phyloP scores from a whole-genome alignment of 306 rosid species.

The Acacia acuminata region DNA sequence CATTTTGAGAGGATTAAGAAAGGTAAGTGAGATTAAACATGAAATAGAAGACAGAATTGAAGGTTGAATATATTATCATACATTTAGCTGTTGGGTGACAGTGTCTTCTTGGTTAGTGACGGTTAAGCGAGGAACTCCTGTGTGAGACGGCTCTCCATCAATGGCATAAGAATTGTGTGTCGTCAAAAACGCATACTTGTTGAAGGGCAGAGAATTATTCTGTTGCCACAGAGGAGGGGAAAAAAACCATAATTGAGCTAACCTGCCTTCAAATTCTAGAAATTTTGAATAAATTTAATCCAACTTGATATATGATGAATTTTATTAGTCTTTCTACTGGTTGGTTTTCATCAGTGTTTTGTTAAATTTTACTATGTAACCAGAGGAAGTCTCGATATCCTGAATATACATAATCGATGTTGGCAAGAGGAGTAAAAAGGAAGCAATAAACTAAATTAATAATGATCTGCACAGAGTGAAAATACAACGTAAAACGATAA shows the following conservation, averaged over 20 bases:
- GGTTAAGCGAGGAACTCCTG: slow-evolving; percentile 68
- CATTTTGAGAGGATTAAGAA: neutral
- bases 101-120: slow-evolving; percentile 67
- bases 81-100: slow-evolving; percentile 79
- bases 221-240: neutral
- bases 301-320: neutral
- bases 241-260: neutral
- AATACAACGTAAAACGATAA: neutral
- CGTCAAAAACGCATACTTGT: slow-evolving; percentile 87
- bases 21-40: neutral
- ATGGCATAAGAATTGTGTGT: slow-evolving; percentile 85
- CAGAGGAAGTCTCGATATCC: neutral
- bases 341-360: neutral
- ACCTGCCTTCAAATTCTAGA: neutral
- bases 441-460: neutral
- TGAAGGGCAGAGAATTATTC: slow-evolving; percentile 88
- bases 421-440: too few species aligned
- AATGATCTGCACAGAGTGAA: neutral
- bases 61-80: slow-evolving; percentile 19
- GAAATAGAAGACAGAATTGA: neutral
- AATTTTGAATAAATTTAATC: neutral
- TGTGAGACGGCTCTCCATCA: slow-evolving; percentile 68
- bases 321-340: neutral
- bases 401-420: neutral
- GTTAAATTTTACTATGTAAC: neutral